Percentiles rank a stretch among this genome's conserved stretches.
These are phyloP conservation scores for Skeletonema menzelii DNA, from an alignment of 108 stramenopile genomes.

Conservation along the genomic window DNA sequence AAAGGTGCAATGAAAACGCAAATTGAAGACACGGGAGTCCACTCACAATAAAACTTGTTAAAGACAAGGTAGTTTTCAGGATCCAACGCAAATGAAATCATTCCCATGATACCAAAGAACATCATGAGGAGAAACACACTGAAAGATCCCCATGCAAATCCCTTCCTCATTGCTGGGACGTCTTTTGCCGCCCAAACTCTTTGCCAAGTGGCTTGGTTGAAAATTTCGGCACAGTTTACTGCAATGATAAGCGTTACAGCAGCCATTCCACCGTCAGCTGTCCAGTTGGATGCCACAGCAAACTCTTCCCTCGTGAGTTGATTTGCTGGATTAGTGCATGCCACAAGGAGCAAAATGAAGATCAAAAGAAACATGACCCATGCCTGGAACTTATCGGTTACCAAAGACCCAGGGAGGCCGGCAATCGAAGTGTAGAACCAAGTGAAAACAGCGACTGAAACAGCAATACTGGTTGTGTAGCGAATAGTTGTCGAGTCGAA, in stretches of 20 bases:
- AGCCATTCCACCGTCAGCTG: slow-evolving; percentile 64
- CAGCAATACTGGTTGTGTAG: slow-evolving; percentile 57
- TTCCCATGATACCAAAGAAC: slow-evolving; percentile 88
- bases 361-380: slow-evolving; percentile 61
- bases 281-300: slow-evolving; percentile 63
- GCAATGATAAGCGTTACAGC: slow-evolving; percentile 71
- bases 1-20: neutral
- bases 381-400: slow-evolving; percentile 81
- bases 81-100: slow-evolving; percentile 78
- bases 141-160: slow-evolving; percentile 58
- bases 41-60: slow-evolving; percentile 60
- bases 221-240: slow-evolving; percentile 69
- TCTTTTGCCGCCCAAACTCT: slow-evolving; percentile 80
- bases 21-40: neutral
- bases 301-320: slow-evolving; percentile 59
- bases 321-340: slow-evolving; percentile 54
- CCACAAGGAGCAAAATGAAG: slow-evolving; percentile 64
- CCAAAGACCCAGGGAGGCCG: slow-evolving; percentile 71
- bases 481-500: slow-evolving; percentile 22
- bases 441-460: slow-evolving; percentile 61
- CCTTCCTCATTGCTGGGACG: slow-evolving; percentile 53
- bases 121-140: slow-evolving; percentile 75
- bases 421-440: slow-evolving; percentile 67
- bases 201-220: slow-evolving; percentile 78
- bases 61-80: slow-evolving; percentile 58